A percentile compares a stretch with the other conserved stretches of the same genome.
Conservation (phyloP, 208 protist species). For the Novymonas esmeraldas region DNA sequence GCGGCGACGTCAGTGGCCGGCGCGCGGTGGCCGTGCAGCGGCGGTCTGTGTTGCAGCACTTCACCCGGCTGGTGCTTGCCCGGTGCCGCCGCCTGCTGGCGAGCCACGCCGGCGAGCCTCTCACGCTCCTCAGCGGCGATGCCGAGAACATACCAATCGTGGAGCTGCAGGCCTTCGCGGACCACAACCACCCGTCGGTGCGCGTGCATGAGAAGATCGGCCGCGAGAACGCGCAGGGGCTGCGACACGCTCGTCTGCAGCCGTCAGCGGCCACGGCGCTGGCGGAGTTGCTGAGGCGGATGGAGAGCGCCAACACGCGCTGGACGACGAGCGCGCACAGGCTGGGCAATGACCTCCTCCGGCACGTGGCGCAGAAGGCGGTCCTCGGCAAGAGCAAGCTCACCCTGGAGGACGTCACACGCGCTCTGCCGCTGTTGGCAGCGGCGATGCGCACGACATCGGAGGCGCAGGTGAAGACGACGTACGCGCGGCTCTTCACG, state of each 20-base stretch:
- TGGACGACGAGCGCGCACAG: conserved; percentile 15
- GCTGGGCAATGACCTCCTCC: conserved; percentile 60
- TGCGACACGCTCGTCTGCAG: conserved; percentile 58
- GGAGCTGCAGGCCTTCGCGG: conserved; percentile 62
- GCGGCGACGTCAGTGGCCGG: not conserved
- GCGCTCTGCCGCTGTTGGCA: conserved; percentile 64
- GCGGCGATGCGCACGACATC: conserved; percentile 18
- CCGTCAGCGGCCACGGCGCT: conserved; percentile 44
- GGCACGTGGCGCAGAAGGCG: conserved; percentile 68
- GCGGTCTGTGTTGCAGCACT: conserved; percentile 26
- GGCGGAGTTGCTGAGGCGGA: conserved; percentile 55
- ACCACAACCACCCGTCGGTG: conserved; percentile 55
- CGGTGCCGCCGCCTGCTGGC: conserved; percentile 73
- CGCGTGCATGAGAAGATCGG: conserved; percentile 78
- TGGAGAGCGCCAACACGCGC: conserved; percentile 33
- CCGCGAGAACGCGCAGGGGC: conserved; percentile 67
- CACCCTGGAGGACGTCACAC: conserved; percentile 55
- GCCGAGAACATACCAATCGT: conserved; percentile 72
- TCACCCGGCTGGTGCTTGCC: conserved; percentile 47
- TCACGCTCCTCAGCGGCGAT: conserved; percentile 70
- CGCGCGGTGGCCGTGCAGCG: not conserved
- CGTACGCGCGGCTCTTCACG: conserved; percentile 53
- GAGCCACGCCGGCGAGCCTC: conserved; percentile 30
- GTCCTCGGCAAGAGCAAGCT: conserved; percentile 49
- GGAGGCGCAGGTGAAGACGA: conserved; percentile 24